Conservation (phyloP, 2,329 filamentous ascomycete species). For the Chaetomium sp. region DNA sequence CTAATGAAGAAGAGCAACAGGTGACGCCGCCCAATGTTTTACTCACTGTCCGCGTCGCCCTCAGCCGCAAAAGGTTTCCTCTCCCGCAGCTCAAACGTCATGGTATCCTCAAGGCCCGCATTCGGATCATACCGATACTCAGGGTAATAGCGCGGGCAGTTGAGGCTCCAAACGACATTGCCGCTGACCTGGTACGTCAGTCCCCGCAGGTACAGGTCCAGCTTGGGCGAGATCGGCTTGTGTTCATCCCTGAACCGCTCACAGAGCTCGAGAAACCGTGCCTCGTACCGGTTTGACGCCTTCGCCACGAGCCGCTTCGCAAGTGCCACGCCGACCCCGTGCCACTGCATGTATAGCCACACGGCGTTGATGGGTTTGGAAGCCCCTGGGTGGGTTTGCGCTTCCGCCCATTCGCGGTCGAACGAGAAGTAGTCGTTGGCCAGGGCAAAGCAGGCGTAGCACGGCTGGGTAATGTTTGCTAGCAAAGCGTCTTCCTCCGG, state of each 20-base stretch:
- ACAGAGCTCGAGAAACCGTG: constrained; percentile 11
- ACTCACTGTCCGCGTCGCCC: neutral
- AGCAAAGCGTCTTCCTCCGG: constrained; percentile 17
- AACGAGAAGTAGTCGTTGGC: constrained; percentile 29
- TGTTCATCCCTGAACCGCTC: constrained; percentile 1
- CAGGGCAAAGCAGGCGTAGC: constrained; percentile 17
- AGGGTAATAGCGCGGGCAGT: constrained; percentile 21
- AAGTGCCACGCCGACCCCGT: neutral
- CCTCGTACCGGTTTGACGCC: constrained; percentile 22
- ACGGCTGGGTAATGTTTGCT: constrained; percentile 13
- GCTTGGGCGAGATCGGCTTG: neutral
- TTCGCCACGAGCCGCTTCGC: constrained; percentile 20
- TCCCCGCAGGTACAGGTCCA: constrained; percentile 18
- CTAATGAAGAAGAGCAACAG: neutral
- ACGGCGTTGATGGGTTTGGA: constrained; percentile 18
- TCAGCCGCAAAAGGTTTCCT: neutral
- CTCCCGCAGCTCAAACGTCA: constrained; percentile 2
- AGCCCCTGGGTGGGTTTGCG: neutral
- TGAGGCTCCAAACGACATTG: constrained; percentile 24
- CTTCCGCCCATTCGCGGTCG: constrained; percentile 21
- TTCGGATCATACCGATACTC: constrained; percentile 21
- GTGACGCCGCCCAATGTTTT: neutral
- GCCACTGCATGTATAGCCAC: constrained; percentile 24
- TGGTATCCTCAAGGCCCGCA: constrained; percentile 19
- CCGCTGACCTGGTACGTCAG: constrained; percentile 18